Percentiles rank a stretch among this genome's conserved stretches.
These are phyloP conservation scores for Luzula sylvatica DNA, from an alignment of 176 grass and related monocot genomes.

Conservation along the genomic window DNA sequence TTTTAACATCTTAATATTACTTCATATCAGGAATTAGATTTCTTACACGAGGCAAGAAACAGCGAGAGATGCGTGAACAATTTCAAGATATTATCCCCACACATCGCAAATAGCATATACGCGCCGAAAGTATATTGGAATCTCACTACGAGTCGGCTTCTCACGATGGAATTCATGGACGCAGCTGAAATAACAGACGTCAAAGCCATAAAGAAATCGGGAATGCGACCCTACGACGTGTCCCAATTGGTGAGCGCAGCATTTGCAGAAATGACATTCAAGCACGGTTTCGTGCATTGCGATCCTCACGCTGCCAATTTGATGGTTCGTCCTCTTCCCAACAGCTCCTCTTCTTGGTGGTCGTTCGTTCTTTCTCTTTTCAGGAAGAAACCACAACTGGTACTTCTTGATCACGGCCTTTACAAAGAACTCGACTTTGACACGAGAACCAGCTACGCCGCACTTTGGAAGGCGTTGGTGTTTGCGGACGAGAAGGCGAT, in stretches of 20 bases:
- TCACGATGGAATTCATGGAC: constrained; percentile 97
- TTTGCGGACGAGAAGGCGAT: constrained; percentile 64
- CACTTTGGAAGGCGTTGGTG: constrained; percentile 88
- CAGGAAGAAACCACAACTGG: constrained; percentile 61
- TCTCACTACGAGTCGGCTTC: constrained; percentile 65
- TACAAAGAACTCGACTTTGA: constrained; percentile 83
- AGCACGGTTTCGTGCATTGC: constrained; percentile 99
- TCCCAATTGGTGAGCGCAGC: constrained; percentile 79
- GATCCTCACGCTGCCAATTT: constrained; percentile 98
- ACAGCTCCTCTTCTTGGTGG: neutral
- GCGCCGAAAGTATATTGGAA: constrained; percentile 84
- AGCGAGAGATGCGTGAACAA: constrained; percentile 78
- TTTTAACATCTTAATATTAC: neutral
- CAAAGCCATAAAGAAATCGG: constrained; percentile 47
- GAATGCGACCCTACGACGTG: constrained; percentile 64
- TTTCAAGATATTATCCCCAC: constrained; percentile 77
- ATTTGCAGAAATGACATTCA: constrained; percentile 98
- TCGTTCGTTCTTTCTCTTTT: neutral
- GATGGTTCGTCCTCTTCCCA: constrained; percentile 71
- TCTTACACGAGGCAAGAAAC: constrained; percentile 75
- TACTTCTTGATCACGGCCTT: constrained; percentile 94
- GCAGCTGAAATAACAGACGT: constrained; percentile 91
- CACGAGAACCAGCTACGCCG: constrained; percentile 86
- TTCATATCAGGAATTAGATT: constrained; percentile 68
- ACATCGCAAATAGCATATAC: constrained; percentile 61